Evolutionary conservation across 192 early-diverging fungal genomes (phyloP), one percentile per base, ranked within the genome.

Genomic region (Pilobolus umbonatus): DNA sequence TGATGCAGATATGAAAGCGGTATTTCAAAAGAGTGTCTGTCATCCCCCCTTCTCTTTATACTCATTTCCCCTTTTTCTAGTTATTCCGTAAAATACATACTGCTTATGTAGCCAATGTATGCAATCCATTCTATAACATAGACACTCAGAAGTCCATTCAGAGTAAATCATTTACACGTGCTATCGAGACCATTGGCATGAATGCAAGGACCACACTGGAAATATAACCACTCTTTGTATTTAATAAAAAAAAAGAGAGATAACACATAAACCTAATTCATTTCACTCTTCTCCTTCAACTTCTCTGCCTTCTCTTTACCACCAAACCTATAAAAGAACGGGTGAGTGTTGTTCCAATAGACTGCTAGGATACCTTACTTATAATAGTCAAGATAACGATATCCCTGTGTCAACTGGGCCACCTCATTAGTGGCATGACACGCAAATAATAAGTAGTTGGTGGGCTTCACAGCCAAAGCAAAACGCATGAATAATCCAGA

Each of bases 401-500:
- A 87, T 8, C 87, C 87, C 72, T 98, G 96, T 2, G 78, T 71
- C 45, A 95, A 71, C 76, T 98, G 96, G n/a, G 87, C 90, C 9
- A 34, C 69, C 74, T 93, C 91, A 73, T 98, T 98, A 15, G 91
- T 87, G 25, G 82, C 79, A 60, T 98, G 96, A 79, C 91, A 93
- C 10, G 90, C 93, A 68, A 98, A 93, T 61, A 98, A 77, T 25
- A 98, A 77, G 62, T 87, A 84, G 78, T 98, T 98, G 40, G 83
- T 58, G 2, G 96, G 96, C 54, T 83, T 80, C 15, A 98, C 96
- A 76, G 85, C 84, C 81, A 87, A 88, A 2, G 96, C 91, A 62
- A 98, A 98, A 26, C 93, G 85, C 93, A 95, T 95, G 66, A 98
- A 98, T 56, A 95, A 69, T 26, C 78, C 64, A 31, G 93, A 96